Evolutionary conservation across 306 rosid genomes (phyloP), one percentile per base, ranked within the genome.

Genomic region (Quercus gilva): DNA sequence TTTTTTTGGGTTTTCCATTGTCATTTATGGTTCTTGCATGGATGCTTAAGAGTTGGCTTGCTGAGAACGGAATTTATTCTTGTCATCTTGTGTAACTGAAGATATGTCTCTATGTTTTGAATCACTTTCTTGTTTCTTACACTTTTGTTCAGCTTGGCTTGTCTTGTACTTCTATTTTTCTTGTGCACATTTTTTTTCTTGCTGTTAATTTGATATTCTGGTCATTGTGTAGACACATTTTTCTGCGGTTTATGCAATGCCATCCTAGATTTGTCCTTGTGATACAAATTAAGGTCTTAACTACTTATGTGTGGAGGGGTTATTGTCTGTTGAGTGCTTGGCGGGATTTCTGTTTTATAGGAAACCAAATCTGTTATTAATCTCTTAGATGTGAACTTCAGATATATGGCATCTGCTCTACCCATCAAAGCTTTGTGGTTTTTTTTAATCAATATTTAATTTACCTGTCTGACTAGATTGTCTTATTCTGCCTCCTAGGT

Each of bases 401-500:
- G 65, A 35, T 56, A 18, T 59, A 25, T 23, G 68, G 51, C 81
- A 31, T 21, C 69, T 45, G 20, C 76, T 10, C 6, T 29, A 43
- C 26, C 69, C 70, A 17, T 31, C 55, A 71, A 55, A 71, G n/a
- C 56, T 49, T 26, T 18, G 58, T 35, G n/a, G 0, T 76, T n/a
- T n/a, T 28, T 17, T 41, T 41, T 41, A 41, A 41, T 41, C 45
- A 41, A 41, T 7, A 41, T 41, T 41, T 41, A 41, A n/a, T 45
- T 41, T 73, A 18, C 6, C 13, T 63, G 41, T 35, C 41, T 6
- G 9, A 35, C 10, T 37, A 1, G 10, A 37, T 1, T 7, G 10
- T 35, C 41, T 35, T 51, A 80, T 8, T 55, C 74, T 71, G 29
- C 69, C 21, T 21, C 43, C 73, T 71, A 74, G 73, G 77, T 74